Base-by-base conservation (phyloP, 129 eudicot genomes). In the Tagetes patula region DNA sequence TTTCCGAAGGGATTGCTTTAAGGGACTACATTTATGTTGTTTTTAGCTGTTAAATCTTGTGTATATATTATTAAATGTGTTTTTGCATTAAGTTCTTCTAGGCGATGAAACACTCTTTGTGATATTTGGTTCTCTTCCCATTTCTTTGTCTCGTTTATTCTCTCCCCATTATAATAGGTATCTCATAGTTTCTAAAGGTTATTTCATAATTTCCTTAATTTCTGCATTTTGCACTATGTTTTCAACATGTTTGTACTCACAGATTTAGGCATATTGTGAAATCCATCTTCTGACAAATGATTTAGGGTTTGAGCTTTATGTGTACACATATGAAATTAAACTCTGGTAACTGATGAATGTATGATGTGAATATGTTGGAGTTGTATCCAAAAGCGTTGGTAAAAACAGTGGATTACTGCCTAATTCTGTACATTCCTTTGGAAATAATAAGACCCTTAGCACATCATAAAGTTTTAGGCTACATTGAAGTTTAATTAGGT, bases 161-260 rank as follows among this genome's bases (percentile, higher is more conserved):
- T 69, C 66, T 69, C 71, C 67, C 38, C 60, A 33, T 33, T 69
- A 33, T 68, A 58, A 20, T 20, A 20, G 27, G 27, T 75, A 53
- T 76, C 77, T 63, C 81, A 71, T 82, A 72, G 27, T 64, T 72
- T 72, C 53, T 85, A 50, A 20, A 20, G 27, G 27, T 20, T 75
- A 53, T 76, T 74, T 63, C 81, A 71, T 20, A 20, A 20, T 20
- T 20, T 20, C 27, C 27, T 20, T 20, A 20, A 20, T 20, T 20
- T 20, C 27, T 20, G 27, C 27, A 20, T 20, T 20, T 20, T 20
- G 27, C 27, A 20, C 27, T 20, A 20, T 20, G 27, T 20, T 20
- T 20, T 20, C 27, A 20, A 20, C 27, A 20, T 20, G 27, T 20
- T 20, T 20, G 27, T 20, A 20, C 27, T 20, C 27, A 20, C 27